Conservation (phyloP, 148 eudicot genomes). For the Rhododendron molle region DNA sequence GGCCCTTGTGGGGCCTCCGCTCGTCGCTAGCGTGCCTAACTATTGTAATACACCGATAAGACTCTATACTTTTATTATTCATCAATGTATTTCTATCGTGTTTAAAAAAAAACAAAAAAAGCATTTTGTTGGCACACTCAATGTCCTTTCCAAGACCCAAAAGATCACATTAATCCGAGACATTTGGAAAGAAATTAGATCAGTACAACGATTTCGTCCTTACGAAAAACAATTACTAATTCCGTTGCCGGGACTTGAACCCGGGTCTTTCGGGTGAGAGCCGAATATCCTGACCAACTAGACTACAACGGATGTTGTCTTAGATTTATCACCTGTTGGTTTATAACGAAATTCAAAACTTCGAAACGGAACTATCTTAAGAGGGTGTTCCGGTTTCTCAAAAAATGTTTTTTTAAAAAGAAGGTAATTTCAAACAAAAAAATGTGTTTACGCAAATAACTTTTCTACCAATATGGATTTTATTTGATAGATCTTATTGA, state of each 20-base stretch:
- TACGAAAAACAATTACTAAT: neutral
- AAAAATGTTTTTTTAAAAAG: no score
- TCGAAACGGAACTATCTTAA: neutral
- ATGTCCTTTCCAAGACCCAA: neutral
- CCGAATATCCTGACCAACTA: conserved; percentile 11
- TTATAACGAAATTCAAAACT: neutral
- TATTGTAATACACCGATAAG: no score
- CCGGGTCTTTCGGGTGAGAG: conserved; percentile 24
- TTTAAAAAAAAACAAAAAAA: no score
- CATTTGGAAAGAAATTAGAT: neutral
- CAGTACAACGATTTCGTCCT: neutral
- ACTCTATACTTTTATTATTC: no score
- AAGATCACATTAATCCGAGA: neutral
- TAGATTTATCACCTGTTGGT: neutral
- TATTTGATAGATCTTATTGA: no score
- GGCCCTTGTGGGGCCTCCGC: no score
- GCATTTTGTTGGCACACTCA: neutral
- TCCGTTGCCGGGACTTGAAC: conserved; percentile 17
- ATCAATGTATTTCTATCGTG: no score
- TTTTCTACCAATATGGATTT: no score
- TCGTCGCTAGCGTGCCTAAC: no score
- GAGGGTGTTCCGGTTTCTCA: no score
- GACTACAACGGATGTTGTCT: neutral
- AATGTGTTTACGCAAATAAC: no score
- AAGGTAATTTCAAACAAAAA: no score